These are phyloP conservation scores for Paxillus ammoniavirescens DNA, from an alignment of 768 basidiomycete species.

Conservation along the genomic window DNA sequence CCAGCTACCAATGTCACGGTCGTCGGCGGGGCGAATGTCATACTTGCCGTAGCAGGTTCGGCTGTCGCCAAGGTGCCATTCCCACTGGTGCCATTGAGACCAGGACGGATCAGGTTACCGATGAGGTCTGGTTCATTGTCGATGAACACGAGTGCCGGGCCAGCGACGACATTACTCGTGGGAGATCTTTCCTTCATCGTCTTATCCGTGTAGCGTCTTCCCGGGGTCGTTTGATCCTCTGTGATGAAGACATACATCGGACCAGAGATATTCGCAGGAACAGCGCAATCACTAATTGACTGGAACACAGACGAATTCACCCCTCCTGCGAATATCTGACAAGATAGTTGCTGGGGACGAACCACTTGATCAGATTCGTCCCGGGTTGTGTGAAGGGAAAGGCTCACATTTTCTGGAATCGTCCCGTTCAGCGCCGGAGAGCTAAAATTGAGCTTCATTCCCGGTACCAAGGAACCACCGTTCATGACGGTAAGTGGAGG, in stretches of 20 bases:
- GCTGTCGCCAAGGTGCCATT: not conserved
- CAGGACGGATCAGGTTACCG: constrained; percentile 42
- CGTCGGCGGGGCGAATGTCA: constrained; percentile 4
- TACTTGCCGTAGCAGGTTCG: not conserved
- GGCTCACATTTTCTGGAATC: constrained; percentile 40
- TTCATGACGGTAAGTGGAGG: constrained; percentile 61
- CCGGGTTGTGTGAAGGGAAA: not conserved
- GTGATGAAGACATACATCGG: constrained; percentile 75
- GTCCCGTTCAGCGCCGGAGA: constrained; percentile 55
- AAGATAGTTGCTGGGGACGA: constrained; percentile 49
- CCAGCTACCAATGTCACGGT: not conserved
- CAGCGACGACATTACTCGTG: constrained; percentile 52
- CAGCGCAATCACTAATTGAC: constrained; percentile 57
- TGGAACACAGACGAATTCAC: constrained; percentile 52
- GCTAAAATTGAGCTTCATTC: constrained; percentile 62
- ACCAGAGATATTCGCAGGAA: constrained; percentile 69
- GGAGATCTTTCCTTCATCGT: constrained; percentile 57
- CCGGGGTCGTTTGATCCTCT: constrained; percentile 53
- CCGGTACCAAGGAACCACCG: constrained; percentile 51
- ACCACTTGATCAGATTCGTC: constrained; percentile 7
- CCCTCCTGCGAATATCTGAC: constrained; percentile 77
- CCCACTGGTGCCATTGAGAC: constrained; percentile 4
- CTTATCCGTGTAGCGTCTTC: constrained; percentile 44
- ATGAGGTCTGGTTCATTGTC: constrained; percentile 57
- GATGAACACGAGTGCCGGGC: constrained; percentile 68